These are phyloP conservation scores for Crataegus laevigata DNA, from an alignment of 306 rosid genomes.

Conservation along the genomic window DNA sequence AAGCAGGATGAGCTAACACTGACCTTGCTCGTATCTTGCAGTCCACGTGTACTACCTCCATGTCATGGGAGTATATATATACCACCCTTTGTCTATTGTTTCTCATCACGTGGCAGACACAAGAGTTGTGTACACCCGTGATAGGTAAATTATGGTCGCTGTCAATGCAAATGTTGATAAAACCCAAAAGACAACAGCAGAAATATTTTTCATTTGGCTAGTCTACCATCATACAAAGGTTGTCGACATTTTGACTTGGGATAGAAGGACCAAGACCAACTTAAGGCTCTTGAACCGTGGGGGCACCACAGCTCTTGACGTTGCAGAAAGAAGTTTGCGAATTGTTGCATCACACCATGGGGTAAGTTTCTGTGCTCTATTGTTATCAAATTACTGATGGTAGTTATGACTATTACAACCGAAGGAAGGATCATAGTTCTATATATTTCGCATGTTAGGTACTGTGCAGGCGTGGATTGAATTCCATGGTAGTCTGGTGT, in stretches of 20 bases:
- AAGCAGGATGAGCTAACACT: no score
- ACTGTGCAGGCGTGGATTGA: not conserved
- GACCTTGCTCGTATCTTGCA: no score
- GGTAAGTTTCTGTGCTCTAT: not conserved
- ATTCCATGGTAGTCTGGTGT: no score
- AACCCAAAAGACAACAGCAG: conserved; percentile 7
- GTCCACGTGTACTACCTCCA: no score
- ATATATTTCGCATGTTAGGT: not conserved
- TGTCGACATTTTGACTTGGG: not conserved
- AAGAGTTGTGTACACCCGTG: no score
- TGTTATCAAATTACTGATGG: not conserved
- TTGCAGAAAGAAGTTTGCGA: not conserved
- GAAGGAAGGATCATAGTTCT: not conserved
- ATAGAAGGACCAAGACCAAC: not conserved
- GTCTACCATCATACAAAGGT: not conserved
- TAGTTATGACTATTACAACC: not conserved
- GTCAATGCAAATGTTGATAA: not conserved
- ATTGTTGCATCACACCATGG: not conserved
- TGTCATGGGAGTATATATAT: no score
- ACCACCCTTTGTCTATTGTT: no score
- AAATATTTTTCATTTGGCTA: conserved; percentile 30
- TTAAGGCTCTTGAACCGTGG: not conserved
- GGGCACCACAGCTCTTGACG: not conserved
- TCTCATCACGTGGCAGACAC: no score
- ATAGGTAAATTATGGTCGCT: no score